phyloP scores from a whole-genome alignment of 1,284 basidiomycete species.

The Athelia psychrophila region DNA sequence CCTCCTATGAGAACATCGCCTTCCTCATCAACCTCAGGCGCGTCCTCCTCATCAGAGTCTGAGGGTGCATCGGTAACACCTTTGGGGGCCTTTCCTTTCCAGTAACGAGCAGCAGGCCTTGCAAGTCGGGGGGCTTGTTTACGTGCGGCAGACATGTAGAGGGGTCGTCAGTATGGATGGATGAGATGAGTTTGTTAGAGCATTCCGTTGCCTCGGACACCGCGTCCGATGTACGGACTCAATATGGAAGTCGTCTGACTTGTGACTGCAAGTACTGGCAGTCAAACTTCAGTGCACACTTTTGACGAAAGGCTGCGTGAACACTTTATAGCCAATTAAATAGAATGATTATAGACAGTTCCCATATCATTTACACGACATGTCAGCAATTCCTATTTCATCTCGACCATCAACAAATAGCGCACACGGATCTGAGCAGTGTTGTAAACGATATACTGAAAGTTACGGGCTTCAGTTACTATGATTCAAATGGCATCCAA shows the following conservation, averaged over 20 bases:
- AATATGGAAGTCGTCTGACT: too few relatives aligned
- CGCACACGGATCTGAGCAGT: constrained; percentile 37
- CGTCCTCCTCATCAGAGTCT: constrained; percentile 55
- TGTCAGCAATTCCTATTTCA: constrained; percentile 13
- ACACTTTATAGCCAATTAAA: too few relatives aligned
- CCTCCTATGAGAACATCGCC: constrained; percentile 59
- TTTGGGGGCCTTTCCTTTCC: constrained; percentile 84
- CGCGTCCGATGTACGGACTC: background rate
- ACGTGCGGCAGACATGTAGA: constrained; percentile 30
- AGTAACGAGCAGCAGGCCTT: constrained; percentile 74
- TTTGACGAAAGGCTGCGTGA: too few relatives aligned
- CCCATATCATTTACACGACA: too few relatives aligned
- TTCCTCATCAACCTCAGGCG: constrained; percentile 40
- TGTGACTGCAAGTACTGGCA: too few relatives aligned
- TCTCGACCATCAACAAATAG: constrained; percentile 42
- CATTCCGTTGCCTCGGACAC: too few relatives aligned
- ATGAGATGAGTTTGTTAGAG: background rate
- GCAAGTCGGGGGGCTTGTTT: constrained; percentile 72
- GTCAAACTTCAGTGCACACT: too few relatives aligned
- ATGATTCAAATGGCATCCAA: background rate
- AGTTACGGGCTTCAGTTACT: constrained; percentile 2
- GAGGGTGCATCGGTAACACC: constrained; percentile 56
- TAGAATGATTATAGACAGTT: too few relatives aligned
- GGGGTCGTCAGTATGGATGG: too few relatives aligned
- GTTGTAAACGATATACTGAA: constrained; percentile 42